A percentile compares a stretch with the other conserved stretches of the same genome.
These are phyloP conservation scores for Juglanconis oblonga DNA, from an alignment of 2,329 filamentous ascomycete species.

Conservation along the genomic window DNA sequence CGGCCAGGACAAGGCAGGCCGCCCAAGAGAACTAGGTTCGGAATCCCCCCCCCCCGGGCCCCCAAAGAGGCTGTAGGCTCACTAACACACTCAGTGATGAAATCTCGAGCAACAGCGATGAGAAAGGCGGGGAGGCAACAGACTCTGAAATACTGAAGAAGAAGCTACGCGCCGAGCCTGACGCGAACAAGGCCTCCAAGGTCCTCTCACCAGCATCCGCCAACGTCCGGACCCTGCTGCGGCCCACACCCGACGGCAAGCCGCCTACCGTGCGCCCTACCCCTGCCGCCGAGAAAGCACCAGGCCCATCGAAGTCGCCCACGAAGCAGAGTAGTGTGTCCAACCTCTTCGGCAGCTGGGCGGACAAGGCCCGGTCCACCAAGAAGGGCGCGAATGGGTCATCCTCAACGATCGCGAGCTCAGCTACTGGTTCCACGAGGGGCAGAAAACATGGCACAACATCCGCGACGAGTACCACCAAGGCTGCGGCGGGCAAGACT, in stretches of 20 bases:
- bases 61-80: conserved; percentile 20
- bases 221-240: conserved; percentile 68
- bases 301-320: conserved; percentile 60
- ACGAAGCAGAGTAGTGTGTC: conserved; percentile 50
- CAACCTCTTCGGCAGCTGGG: conserved; percentile 52
- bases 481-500: conserved; percentile 38
- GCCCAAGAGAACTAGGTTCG: conserved; percentile 53
- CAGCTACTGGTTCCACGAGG: conserved; percentile 27
- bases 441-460: conserved; percentile 21
- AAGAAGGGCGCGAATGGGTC: conserved; percentile 28
- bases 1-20: conserved; percentile 25
- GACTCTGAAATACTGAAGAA: conserved; percentile 67
- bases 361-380: conserved; percentile 58
- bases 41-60: conserved; percentile 11
- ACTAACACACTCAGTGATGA: conserved; percentile 52
- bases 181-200: conserved; percentile 46
- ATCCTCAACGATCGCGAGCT: conserved; percentile 37
- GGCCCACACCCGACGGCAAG: conserved; percentile 53
- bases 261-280: conserved; percentile 57
- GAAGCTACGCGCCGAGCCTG: conserved; percentile 43
- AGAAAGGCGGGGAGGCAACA: conserved; percentile 61
- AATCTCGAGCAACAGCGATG: conserved; percentile 67
- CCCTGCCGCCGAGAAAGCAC: conserved; percentile 51
- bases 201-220: conserved; percentile 80
- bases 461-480: conserved; percentile 31